Evolutionary conservation across 345 rosid species (phyloP).

Genomic region (Cardamine resedifolia): DNA sequence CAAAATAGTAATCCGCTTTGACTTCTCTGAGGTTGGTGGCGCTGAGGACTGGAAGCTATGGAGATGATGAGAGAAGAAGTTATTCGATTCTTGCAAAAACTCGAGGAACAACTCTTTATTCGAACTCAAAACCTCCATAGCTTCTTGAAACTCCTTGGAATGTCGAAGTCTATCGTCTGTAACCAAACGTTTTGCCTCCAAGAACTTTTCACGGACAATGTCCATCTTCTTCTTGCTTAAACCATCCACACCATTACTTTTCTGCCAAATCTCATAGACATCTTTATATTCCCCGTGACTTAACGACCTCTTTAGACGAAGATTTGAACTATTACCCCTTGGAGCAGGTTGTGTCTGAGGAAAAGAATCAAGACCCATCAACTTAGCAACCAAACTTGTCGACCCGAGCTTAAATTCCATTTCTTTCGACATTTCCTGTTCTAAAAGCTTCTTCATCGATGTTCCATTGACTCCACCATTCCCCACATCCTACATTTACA

Average conservation of each 20-base stretch:
- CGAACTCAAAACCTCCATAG: constrained; percentile 75
- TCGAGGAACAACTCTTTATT: constrained; percentile 76
- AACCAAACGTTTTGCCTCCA: constrained; percentile 83
- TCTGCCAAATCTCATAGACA: constrained; percentile 60
- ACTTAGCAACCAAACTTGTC: constrained; percentile 81
- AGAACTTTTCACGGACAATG: constrained; percentile 79
- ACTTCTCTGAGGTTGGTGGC: constrained; percentile 54
- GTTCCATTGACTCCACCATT: constrained; percentile 62
- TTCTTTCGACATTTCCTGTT: constrained; percentile 82
- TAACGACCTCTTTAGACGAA: constrained; percentile 51
- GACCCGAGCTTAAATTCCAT: constrained; percentile 50
- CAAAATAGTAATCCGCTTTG: constrained; percentile 74
- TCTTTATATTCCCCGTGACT: constrained; percentile 60
- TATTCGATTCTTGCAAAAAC: constrained; percentile 80
- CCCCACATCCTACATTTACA: constrained; percentile 49
- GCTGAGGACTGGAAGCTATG: constrained; percentile 47
- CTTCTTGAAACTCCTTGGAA: constrained; percentile 82
- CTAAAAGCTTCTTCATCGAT: constrained; percentile 75
- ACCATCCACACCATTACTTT: constrained; percentile 28
- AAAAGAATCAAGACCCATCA: constrained; percentile 93
- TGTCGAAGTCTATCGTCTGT: constrained; percentile 80
- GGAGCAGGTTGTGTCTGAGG: constrained; percentile 53
- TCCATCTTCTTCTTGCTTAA: constrained; percentile 66
- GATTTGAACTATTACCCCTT: constrained; percentile 44
- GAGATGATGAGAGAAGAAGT: constrained; percentile 56